Percentiles rank a stretch among this genome's conserved stretches.
Conservation (phyloP, 108 stramenopile species). For the Discostella pseudostelligera region DNA sequence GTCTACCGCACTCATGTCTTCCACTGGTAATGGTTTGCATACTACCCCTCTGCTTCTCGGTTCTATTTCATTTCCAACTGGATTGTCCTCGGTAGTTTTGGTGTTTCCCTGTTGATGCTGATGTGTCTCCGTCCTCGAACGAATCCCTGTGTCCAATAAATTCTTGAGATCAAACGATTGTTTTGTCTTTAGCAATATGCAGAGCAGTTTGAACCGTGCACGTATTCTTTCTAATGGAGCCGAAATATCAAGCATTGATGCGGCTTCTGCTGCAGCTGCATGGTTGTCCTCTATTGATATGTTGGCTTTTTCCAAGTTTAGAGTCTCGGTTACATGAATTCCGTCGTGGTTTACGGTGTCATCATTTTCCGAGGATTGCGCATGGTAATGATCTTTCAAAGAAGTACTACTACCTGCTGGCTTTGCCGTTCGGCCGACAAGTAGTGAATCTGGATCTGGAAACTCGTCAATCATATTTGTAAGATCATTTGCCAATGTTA, state of each 20-base stretch:
- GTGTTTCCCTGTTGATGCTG: too few species aligned
- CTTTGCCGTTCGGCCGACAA: too few species aligned
- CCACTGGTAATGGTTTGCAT: too few species aligned
- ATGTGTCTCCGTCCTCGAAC: too few species aligned
- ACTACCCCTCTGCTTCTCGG: too few species aligned
- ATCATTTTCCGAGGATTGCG: too few species aligned
- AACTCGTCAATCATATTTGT: constrained; percentile 20
- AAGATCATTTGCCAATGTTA: constrained; percentile 18
- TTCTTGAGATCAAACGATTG: constrained; percentile 23
- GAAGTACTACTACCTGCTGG: too few species aligned
- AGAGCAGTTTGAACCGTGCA: constrained; percentile 34
- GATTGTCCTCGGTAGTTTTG: too few species aligned
- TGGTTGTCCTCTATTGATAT: constrained; percentile 11
- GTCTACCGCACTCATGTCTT: not conserved
- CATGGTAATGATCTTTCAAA: too few species aligned
- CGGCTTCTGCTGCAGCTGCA: not conserved
- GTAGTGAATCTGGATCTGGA: constrained; percentile 32
- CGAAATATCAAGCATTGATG: constrained; percentile 22
- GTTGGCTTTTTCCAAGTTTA: constrained; percentile 5
- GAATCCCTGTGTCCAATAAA: too few species aligned
- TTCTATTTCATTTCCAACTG: too few species aligned
- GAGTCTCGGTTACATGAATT: not conserved
- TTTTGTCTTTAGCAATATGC: constrained; percentile 15
- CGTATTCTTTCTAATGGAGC: constrained; percentile 24
- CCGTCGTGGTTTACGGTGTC: too few species aligned